phyloP scores from a whole-genome alignment of 345 rosid species.

The Anastatica hierochuntica region DNA sequence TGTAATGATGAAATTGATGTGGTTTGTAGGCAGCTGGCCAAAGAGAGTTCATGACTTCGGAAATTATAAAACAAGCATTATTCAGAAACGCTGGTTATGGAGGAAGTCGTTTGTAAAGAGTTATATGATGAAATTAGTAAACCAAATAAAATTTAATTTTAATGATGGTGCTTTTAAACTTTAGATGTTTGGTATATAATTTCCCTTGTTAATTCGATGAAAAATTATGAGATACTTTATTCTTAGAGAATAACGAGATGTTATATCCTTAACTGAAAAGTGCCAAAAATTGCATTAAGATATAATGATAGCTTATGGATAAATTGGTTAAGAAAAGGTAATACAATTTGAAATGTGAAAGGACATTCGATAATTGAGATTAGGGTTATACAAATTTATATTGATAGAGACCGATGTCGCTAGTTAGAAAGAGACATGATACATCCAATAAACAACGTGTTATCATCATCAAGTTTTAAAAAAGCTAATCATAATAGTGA shows the following conservation, averaged over 20 bases:
- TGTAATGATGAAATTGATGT: neutral
- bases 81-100: slow-evolving; percentile 90
- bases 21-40: slow-evolving; percentile 39
- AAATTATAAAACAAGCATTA: slow-evolving; percentile 83
- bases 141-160: slow-evolving; percentile 3
- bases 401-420: slow-evolving; percentile 13
- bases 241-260: too few relatives aligned
- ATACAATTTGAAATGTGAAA: too few relatives aligned
- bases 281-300: too few relatives aligned
- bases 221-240: slow-evolving; percentile 13
- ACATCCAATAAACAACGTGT: too few relatives aligned
- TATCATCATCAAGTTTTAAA: neutral
- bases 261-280: too few relatives aligned
- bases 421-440: slow-evolving; percentile 1
- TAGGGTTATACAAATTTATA: too few relatives aligned
- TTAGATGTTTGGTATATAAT: slow-evolving; percentile 7
- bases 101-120: slow-evolving; percentile 57
- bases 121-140: neutral
- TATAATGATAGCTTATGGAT: too few relatives aligned
- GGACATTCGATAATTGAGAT: too few relatives aligned
- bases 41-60: slow-evolving; percentile 38
- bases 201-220: slow-evolving; percentile 3
- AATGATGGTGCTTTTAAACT: neutral
- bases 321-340: too few relatives aligned
- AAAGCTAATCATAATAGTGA: slow-evolving; percentile 13